phyloP scores from a whole-genome alignment of 106 monocot genomes.

The Platanthera zijinensis region DNA sequence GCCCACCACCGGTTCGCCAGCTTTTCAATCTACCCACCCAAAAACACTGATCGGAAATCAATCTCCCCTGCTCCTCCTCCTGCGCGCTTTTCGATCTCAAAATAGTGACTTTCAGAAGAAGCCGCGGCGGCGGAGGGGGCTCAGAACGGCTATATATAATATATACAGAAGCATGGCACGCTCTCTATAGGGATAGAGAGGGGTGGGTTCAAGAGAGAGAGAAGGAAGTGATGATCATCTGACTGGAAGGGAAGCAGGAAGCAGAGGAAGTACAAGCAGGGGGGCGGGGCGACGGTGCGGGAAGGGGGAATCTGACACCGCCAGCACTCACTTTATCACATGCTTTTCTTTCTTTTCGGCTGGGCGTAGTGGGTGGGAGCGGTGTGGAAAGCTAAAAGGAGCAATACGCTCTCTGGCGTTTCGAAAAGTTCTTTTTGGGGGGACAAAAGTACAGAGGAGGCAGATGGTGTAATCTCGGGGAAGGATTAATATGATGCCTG shows the following conservation, averaged over 20 bases:
- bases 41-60: too few relatives aligned
- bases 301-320: neutral
- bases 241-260: neutral
- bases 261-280: neutral
- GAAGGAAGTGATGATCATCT: neutral
- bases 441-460: too few relatives aligned
- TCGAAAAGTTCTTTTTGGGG: neutral
- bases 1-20: constrained; percentile 65
- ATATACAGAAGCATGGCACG: neutral
- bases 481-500: too few relatives aligned
- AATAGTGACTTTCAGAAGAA: too few relatives aligned
- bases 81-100: too few relatives aligned
- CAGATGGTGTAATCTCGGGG: neutral
- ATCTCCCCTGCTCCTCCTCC: too few relatives aligned
- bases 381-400: neutral
- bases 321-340: neutral
- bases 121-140: neutral
- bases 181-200: neutral
- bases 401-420: neutral
- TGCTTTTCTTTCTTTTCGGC: neutral
- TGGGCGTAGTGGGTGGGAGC: neutral
- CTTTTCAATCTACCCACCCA: neutral
- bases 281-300: neutral
- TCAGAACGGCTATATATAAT: neutral
- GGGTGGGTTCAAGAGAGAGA: neutral